Conservation (phyloP, 306 rosid genomes). For the Glycyrrhiza uralensis region DNA sequence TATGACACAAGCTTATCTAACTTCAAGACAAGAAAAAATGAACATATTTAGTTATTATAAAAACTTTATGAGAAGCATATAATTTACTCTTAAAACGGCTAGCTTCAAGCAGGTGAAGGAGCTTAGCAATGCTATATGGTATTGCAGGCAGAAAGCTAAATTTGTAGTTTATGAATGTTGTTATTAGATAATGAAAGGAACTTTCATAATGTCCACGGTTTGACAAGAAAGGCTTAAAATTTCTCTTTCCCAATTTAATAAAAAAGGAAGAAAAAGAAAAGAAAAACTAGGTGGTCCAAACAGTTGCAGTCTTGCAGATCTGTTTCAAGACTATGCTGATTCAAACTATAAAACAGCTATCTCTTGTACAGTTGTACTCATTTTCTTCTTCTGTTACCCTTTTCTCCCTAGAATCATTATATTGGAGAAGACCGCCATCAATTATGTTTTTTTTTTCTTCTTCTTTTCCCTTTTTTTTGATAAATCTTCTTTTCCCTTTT, state of each 20-base stretch:
- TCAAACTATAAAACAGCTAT: slow-evolving; percentile 25
- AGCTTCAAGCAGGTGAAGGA: neutral
- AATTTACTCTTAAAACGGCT: neutral
- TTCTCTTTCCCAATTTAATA: neutral
- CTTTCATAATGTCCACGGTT: slow-evolving; percentile 33
- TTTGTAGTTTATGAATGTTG: neutral
- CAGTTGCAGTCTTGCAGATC: neutral
- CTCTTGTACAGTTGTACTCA: neutral
- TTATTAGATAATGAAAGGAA: slow-evolving; percentile 1
- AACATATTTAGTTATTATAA: neutral
- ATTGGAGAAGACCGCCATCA: slow-evolving; percentile 19
- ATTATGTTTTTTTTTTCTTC: neutral
- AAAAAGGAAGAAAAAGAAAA: slow-evolving; percentile 3
- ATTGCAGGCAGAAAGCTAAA: slow-evolving; percentile 5
- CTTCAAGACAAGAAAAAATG: neutral
- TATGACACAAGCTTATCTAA: neutral
- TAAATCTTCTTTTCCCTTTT: neutral
- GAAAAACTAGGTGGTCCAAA: slow-evolving; percentile 31
- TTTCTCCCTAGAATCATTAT: slow-evolving; percentile 34
- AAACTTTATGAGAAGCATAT: neutral
- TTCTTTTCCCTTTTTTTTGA: neutral
- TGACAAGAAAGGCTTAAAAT: slow-evolving; percentile 26
- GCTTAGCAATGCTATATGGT: neutral
- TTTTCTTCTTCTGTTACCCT: slow-evolving; percentile 14
- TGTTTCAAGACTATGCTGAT: slow-evolving; percentile 37